Evolutionary conservation across 2,329 filamentous ascomycete genomes (phyloP), one percentile per base, ranked within the genome.

Genomic region (Colletotrichum caudatum): DNA sequence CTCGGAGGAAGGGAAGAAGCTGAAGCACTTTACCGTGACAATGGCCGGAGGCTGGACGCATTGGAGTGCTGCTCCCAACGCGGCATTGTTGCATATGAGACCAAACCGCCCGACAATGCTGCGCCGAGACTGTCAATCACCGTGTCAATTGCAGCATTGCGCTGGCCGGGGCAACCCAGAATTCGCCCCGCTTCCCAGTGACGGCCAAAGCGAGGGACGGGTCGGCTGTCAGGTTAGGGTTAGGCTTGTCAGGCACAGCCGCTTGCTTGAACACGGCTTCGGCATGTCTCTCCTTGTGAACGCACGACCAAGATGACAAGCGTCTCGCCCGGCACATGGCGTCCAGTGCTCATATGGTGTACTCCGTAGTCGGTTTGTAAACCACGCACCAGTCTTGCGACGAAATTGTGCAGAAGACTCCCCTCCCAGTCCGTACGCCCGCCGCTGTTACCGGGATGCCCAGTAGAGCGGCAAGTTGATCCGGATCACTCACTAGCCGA

Each of bases 71-170:
- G 29, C 51, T 12, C 41, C 35, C 39, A 35, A 56, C 41, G 51
- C 60, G 33, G 39, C 14, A 56, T 26, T 33, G 48, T 18, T 20
- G n/a, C 14, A 20, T n/a, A 20, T 37, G 44, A 71, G 59, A 68
- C 44, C 58, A 41, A 33, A 9, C 46, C 46, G n/a, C 66, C 54
- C n/a, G 54, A 53, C 60, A 6, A 16, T 50, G 26, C 57, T 50
- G 57, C 64, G n/a, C 59, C 37, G 33, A 33, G 35, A 11, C 57
- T 67, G 33, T 62, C 64, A 53, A 14, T 26, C 20, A 54, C 14
- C 18, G 63, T 46, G 64, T 46, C 64, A 54, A 54, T 51, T 63
- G 57, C 67, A 57, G 39, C 64, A 33, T 41, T n/a, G 58, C 64
- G 58, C 35, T 65, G 50, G 16, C n/a, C 48, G 33, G 39, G 41